Evolutionary conservation across 257 asterid species (phyloP).

Genomic region (Scutellaria galericulata): DNA sequence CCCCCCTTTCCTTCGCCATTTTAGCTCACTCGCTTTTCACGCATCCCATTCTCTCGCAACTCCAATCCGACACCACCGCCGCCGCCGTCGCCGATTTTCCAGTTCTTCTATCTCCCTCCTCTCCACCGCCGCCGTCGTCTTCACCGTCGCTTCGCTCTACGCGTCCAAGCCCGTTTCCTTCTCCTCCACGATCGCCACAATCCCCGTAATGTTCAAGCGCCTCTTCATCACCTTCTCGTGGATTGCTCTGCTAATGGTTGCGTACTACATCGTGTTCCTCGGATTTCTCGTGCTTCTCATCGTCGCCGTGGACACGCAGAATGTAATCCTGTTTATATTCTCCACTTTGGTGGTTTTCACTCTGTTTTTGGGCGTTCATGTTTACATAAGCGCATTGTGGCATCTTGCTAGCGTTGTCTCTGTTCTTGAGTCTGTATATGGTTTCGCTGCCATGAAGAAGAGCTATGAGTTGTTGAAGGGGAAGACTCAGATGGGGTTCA

Average conservation of each 20-base stretch:
- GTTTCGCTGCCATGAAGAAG: constrained; percentile 48
- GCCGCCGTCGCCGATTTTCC: no score
- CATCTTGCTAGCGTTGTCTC: constrained; percentile 92
- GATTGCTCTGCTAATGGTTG: constrained; percentile 74
- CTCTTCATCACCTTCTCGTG: constrained; percentile 78
- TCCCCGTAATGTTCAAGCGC: constrained; percentile 78
- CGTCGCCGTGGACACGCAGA: constrained; percentile 66
- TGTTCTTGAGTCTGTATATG: constrained; percentile 58
- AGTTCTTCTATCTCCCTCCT: constrained; percentile 86
- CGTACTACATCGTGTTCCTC: constrained; percentile 62
- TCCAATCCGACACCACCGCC: constrained; percentile 54
- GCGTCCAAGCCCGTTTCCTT: constrained; percentile 86
- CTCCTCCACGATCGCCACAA: constrained; percentile 71
- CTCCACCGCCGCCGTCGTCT: constrained; percentile 91
- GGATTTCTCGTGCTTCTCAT: constrained; percentile 65
- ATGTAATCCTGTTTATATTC: constrained; percentile 57
- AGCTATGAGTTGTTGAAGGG: constrained; percentile 46
- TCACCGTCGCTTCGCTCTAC: constrained; percentile 88
- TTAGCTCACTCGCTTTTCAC: constrained; percentile 94
- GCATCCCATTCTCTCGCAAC: constrained; percentile 72
- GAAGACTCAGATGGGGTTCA: constrained; percentile 55
- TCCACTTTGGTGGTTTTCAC: constrained; percentile 57
- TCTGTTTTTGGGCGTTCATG: constrained; percentile 78
- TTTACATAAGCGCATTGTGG: constrained; percentile 86
- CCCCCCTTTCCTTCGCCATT: constrained; percentile 94